Percentiles rank a stretch among this genome's conserved stretches.
phyloP scores from a whole-genome alignment of 805 yeast genomes.

The Myxozyma melibiosi region DNA sequence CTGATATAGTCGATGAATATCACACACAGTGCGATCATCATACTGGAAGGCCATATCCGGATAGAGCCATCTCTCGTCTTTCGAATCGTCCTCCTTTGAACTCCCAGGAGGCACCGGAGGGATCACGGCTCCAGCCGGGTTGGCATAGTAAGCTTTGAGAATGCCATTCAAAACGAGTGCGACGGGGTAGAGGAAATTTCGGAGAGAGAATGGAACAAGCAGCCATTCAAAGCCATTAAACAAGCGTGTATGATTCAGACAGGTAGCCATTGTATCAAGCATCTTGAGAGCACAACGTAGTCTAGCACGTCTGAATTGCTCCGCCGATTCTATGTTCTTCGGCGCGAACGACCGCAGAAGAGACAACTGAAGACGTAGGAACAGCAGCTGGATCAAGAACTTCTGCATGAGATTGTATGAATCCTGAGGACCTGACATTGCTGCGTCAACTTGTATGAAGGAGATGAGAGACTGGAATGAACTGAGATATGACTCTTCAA shows the following conservation, averaged over 20 bases:
- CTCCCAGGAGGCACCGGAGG: constrained; percentile 6
- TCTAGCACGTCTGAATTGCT: constrained; percentile 10
- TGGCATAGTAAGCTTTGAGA: constrained; percentile 13
- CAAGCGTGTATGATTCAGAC: constrained; percentile 14
- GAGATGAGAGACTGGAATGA: constrained; percentile 28
- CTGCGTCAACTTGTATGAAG: constrained; percentile 17
- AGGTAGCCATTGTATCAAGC: constrained; percentile 26
- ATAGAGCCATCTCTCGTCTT: constrained; percentile 14
- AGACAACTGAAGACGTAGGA: constrained; percentile 23
- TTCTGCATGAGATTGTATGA: constrained; percentile 28
- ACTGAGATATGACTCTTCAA: constrained; percentile 25
- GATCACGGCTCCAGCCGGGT: constrained; percentile 10
- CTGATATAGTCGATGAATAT: constrained; percentile 24
- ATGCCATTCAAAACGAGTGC: constrained; percentile 23
- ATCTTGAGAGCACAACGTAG: constrained; percentile 21
- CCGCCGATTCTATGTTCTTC: constrained; percentile 6
- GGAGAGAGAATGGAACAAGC: constrained; percentile 18
- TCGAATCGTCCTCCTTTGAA: neutral
- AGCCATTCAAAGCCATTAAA: constrained; percentile 29
- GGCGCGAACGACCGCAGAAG: constrained; percentile 24
- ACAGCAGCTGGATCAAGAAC: constrained; percentile 19
- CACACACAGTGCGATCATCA: constrained; percentile 21
- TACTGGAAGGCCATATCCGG: constrained; percentile 28
- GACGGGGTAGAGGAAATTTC: constrained; percentile 17
- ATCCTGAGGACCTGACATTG: constrained; percentile 25